Percentiles rank a stretch among this genome's conserved stretches.
phyloP scores from a whole-genome alignment of 73 alveolate genomes.

The Paramecium tetraurelia region DNA sequence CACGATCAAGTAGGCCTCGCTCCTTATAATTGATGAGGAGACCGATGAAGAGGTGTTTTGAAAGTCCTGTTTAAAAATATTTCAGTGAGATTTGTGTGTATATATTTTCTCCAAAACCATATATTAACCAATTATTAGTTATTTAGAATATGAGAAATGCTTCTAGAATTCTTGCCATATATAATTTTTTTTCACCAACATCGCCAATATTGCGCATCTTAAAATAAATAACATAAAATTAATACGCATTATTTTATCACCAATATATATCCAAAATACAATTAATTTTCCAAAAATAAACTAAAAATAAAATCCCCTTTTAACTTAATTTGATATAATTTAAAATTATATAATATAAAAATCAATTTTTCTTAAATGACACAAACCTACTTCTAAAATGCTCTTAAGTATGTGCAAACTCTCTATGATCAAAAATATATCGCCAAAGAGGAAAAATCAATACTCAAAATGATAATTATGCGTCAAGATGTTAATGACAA shows the following conservation, averaged over 20 bases:
- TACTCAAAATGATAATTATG: neutral
- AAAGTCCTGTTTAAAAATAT: neutral
- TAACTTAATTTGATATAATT: neutral
- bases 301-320: neutral
- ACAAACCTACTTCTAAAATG: neutral
- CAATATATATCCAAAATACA: neutral
- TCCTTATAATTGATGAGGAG: neutral
- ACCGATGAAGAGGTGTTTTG: neutral
- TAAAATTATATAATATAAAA: neutral
- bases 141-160: neutral
- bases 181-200: neutral
- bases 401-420: neutral
- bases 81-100: neutral
- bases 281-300: neutral
- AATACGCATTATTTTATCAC: neutral
- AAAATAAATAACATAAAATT: neutral
- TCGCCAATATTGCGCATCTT: neutral
- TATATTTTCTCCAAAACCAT: neutral
- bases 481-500: neutral
- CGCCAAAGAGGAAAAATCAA: neutral
- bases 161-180: neutral
- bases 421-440: neutral
- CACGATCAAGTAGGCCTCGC: neutral
- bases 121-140: neutral
- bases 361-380: neutral